These are phyloP conservation scores for Yamadazyma aaseri DNA, from an alignment of 1,139 yeast genomes.

Conservation along the genomic window DNA sequence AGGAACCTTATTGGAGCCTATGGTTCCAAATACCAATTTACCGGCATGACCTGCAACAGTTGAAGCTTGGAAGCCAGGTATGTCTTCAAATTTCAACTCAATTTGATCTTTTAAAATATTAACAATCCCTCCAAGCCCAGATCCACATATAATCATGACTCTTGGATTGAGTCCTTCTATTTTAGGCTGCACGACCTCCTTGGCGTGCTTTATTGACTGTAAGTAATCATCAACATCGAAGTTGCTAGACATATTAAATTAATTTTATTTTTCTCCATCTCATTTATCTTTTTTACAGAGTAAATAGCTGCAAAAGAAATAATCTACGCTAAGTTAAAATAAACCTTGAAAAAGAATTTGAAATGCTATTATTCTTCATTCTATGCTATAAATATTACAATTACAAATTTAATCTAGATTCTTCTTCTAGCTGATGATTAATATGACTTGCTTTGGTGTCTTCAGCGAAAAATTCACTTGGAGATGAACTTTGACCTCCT, in stretches of 20 bases:
- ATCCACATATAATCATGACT: constrained; percentile 86
- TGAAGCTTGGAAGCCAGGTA: constrained; percentile 79
- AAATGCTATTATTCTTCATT: too few species aligned
- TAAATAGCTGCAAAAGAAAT: too few species aligned
- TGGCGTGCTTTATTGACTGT: too few species aligned
- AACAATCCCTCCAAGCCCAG: constrained; percentile 89
- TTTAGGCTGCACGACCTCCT: not conserved
- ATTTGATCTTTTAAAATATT: constrained; percentile 43
- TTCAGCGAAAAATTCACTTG: constrained; percentile 9
- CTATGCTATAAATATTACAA: too few species aligned
- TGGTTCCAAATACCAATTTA: constrained; percentile 70
- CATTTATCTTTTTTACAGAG: too few species aligned
- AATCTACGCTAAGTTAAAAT: too few species aligned
- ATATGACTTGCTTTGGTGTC: too few species aligned
- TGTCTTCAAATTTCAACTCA: constrained; percentile 59
- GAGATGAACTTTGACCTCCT: constrained; percentile 12
- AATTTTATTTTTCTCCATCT: too few species aligned
- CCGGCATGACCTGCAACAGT: constrained; percentile 94
- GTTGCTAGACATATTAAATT: too few species aligned
- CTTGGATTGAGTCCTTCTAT: constrained; percentile 37
- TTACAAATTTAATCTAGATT: not conserved
- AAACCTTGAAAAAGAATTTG: too few species aligned
- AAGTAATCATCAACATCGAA: too few species aligned
- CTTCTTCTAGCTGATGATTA: not conserved
- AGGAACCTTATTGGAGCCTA: constrained; percentile 68